Percentiles rank a stretch among this genome's conserved stretches.
Evolutionary conservation across 1,284 basidiomycete species (phyloP).

Genomic region (Takashimella tepidaria): DNA sequence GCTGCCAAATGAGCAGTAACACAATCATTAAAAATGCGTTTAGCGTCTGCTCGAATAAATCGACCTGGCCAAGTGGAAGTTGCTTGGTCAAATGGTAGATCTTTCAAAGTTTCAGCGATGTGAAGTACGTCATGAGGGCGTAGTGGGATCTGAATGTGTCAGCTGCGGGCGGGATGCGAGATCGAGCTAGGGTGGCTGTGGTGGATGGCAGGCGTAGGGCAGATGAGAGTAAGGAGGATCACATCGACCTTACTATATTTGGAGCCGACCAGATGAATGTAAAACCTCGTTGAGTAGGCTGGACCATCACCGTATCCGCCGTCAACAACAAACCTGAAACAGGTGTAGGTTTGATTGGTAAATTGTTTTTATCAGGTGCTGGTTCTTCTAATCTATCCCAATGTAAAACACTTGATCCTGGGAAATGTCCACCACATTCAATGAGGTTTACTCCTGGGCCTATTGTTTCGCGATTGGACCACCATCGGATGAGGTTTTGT

Average conservation of each 20-base stretch:
- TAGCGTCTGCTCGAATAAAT: slow-evolving; percentile 37
- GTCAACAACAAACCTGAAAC: slow-evolving; percentile 37
- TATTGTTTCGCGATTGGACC: slow-evolving; percentile 22
- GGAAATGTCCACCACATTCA: slow-evolving; percentile 47
- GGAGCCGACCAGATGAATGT: slow-evolving; percentile 46
- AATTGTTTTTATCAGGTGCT: slow-evolving; percentile 16
- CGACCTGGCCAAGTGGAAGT: slow-evolving; percentile 40
- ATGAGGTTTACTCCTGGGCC: slow-evolving; percentile 30
- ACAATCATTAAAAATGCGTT: slow-evolving; percentile 28
- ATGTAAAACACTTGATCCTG: slow-evolving; percentile 40
- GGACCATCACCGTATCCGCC: slow-evolving; percentile 46
- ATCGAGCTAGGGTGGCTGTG: too few relatives aligned
- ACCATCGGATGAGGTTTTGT: slow-evolving; percentile 31
- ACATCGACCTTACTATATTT: slow-evolving; percentile 45
- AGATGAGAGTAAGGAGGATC: too few relatives aligned
- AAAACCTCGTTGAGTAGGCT: slow-evolving; percentile 36
- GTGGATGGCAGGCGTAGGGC: too few relatives aligned
- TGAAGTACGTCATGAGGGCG: slow-evolving; percentile 28
- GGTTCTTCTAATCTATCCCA: slow-evolving; percentile 44
- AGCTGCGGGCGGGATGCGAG: too few relatives aligned
- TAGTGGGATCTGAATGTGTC: slow-evolving; percentile 36
- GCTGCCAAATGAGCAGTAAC: slow-evolving; percentile 27
- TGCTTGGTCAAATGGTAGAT: slow-evolving; percentile 33
- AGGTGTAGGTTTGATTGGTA: slow-evolving; percentile 25
- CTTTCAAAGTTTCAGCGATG: slow-evolving; percentile 21